Conservation (phyloP, 2,329 filamentous ascomycete genomes). For the Trichophyton rubrum region DNA sequence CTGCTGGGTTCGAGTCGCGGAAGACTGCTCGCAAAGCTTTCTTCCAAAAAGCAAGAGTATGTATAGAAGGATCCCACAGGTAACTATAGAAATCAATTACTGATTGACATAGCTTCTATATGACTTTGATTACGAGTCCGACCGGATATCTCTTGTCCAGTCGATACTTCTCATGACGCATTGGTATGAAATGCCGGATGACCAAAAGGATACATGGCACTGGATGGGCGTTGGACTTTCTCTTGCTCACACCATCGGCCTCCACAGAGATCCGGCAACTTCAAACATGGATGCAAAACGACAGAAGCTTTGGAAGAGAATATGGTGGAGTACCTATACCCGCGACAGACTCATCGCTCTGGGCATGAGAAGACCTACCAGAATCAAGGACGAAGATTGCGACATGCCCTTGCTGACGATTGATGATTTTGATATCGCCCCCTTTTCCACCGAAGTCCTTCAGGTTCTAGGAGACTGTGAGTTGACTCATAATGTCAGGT, state of each 20-base stretch:
- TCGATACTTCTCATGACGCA: conserved; percentile 86
- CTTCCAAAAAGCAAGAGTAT: conserved; percentile 74
- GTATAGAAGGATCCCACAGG: conserved; percentile 21
- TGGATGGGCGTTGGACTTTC: conserved; percentile 97
- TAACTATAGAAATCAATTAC: neutral
- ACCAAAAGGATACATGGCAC: conserved; percentile 96
- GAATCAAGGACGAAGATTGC: conserved; percentile 87
- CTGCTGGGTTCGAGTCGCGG: conserved; percentile 63
- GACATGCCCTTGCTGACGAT: conserved; percentile 82
- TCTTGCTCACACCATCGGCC: conserved; percentile 80
- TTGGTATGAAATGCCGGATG: conserved; percentile 94
- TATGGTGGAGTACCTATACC: conserved; percentile 98
- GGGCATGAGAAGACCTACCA: conserved; percentile 82
- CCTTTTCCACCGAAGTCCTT: conserved; percentile 54
- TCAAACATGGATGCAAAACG: conserved; percentile 62
- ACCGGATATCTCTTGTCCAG: conserved; percentile 79
- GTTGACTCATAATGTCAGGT: conserved; percentile 54
- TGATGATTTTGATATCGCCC: conserved; percentile 68
- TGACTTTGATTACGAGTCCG: conserved; percentile 88
- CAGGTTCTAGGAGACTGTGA: conserved; percentile 59
- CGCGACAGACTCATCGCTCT: conserved; percentile 83
- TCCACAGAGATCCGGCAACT: conserved; percentile 73
- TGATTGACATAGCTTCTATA: conserved; percentile 54
- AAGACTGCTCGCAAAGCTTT: conserved; percentile 78
- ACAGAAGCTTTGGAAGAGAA: conserved; percentile 80